These are phyloP conservation scores for Orbilia brochopaga DNA, from an alignment of 2,329 filamentous ascomycete genomes.

Conservation along the genomic window DNA sequence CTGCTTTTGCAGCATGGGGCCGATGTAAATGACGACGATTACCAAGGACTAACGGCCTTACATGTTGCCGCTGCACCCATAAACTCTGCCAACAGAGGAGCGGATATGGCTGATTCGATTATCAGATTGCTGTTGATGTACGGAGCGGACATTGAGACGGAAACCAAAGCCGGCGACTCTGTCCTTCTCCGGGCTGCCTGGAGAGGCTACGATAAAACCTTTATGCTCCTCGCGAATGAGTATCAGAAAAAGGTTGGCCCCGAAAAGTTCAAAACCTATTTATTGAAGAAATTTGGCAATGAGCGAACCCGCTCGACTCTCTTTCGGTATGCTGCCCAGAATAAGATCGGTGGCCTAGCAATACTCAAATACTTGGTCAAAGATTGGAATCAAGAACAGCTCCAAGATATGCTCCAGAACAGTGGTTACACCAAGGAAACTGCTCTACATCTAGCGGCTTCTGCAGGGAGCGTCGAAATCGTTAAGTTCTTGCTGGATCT, in stretches of 20 bases:
- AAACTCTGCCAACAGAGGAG: constrained; percentile 16
- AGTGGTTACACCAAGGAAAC: constrained; percentile 32
- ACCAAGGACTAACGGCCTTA: constrained; percentile 31
- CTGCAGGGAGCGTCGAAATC: constrained; percentile 41
- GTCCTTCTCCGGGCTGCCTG: constrained; percentile 21
- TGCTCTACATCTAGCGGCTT: constrained; percentile 50
- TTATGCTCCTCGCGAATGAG: constrained; percentile 34
- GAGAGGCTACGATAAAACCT: constrained; percentile 37
- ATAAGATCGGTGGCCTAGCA: constrained; percentile 13
- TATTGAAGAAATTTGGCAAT: constrained; percentile 26
- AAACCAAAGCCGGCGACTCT: constrained; percentile 24
- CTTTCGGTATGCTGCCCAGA: constrained; percentile 17
- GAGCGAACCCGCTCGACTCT: no score
- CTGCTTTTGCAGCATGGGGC: constrained; percentile 50
- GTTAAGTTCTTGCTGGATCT: constrained; percentile 50
- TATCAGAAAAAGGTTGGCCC: constrained; percentile 40
- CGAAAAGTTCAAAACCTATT: constrained; percentile 16
- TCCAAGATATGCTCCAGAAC: constrained; percentile 27
- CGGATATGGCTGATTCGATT: constrained; percentile 32
- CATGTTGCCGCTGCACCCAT: constrained; percentile 24
- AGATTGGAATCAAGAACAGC: constrained; percentile 29
- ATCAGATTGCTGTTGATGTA: constrained; percentile 31
- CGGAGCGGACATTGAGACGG: constrained; percentile 28
- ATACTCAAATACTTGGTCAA: constrained; percentile 41
- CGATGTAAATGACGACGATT: constrained; percentile 47